Base-by-base conservation (phyloP, 805 yeast species). In the Ogataea paradorogensis region DNA sequence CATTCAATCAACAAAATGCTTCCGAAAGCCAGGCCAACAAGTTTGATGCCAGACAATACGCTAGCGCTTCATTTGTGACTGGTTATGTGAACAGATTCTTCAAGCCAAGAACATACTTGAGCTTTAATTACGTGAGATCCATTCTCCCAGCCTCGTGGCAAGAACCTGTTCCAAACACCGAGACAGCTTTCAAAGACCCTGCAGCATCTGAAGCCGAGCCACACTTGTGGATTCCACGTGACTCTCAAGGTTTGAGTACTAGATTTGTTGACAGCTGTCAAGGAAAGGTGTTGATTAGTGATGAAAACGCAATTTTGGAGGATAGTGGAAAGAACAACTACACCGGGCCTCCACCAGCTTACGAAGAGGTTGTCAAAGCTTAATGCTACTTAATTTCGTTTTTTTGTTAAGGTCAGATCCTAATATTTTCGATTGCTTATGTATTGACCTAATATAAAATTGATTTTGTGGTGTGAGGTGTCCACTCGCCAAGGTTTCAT, bases 321-420 rank as follows among this genome's bases (percentile, higher is more conserved):
- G 87, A 78, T 31, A 77, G 80, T 65, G 81, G 79, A 30, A 67
- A 67, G 37, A 61, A 74, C 15, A 59, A 57, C 6, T 80, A 70
- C 51, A 66, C 74, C 20, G 86, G 83, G 27, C 76, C 78, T 38
- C 93, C 93, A 35, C 93, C 93, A 4, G 75, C 76, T 34, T 84
- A 76, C 57, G 82, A 76, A 52, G 74, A 69, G 50, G 68, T 70
- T 26, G 55, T 72, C 20, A 44, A 43, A 22, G 43, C 40, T 18
- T 43, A 34, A 34, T 29, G 16, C 33, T 16, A 26, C 15, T 25
- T 16, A 13, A 15, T 27, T 43, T 68, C 61, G 45, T 38, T 41
- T 26, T 27, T 31, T 23, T 35, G 9, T 21, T 23, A 23, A 23
- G 5, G 27, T 25, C 70, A 57, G 48, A 29, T 33, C 30, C 30